Evolutionary conservation across 2,329 filamentous ascomycete genomes (phyloP).

Genomic region (Aphanocladium album): DNA sequence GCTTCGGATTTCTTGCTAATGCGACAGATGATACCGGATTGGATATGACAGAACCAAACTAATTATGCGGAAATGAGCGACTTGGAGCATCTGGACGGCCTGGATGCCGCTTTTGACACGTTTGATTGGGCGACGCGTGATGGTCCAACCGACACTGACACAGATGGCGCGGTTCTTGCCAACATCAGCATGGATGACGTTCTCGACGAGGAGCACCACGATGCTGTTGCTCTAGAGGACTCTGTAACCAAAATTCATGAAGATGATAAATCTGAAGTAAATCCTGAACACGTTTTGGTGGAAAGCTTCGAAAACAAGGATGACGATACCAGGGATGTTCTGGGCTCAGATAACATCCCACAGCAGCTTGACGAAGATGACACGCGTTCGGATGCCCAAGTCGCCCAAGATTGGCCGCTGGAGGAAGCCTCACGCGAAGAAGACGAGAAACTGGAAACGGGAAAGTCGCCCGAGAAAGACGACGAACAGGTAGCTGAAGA

Average conservation of each 20-base stretch:
- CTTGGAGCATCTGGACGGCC: neutral
- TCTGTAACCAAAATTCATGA: neutral
- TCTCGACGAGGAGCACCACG: neutral
- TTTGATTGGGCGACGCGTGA: constrained; percentile 2
- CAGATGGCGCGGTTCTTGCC: neutral
- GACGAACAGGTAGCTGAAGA: neutral
- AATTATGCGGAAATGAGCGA: constrained; percentile 4
- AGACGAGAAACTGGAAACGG: neutral
- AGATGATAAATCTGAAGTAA: neutral
- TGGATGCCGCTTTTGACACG: neutral
- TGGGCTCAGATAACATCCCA: neutral
- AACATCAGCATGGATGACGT: neutral
- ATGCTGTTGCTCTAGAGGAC: neutral
- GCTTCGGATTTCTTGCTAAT: neutral
- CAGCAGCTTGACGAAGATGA: too few relatives aligned
- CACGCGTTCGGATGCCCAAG: neutral
- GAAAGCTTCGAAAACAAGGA: neutral
- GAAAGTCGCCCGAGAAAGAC: neutral
- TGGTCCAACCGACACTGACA: neutral
- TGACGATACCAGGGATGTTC: neutral
- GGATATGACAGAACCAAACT: neutral
- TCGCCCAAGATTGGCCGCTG: neutral
- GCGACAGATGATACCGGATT: too few relatives aligned
- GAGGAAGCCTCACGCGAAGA: neutral
- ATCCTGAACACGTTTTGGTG: neutral